These are phyloP conservation scores for Fusarium paranaense DNA, from an alignment of 2,329 filamentous ascomycete species.

Conservation along the genomic window DNA sequence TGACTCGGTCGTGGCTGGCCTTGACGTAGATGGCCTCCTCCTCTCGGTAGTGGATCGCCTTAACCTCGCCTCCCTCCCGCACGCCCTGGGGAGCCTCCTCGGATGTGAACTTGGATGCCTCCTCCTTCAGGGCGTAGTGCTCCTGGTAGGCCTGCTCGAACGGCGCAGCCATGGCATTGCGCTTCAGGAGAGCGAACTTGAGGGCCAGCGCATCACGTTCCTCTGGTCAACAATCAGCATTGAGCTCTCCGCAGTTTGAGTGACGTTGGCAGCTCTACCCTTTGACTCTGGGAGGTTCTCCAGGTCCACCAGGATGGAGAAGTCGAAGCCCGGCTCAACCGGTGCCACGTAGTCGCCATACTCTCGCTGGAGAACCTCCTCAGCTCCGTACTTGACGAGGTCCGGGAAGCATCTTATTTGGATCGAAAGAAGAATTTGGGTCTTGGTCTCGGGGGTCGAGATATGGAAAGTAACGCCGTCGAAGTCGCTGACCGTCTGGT, in stretches of 20 bases:
- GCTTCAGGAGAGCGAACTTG: constrained; percentile 91
- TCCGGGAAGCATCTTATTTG: constrained; percentile 95
- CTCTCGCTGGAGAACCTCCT: constrained; percentile 91
- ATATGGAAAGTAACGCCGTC: constrained; percentile 99
- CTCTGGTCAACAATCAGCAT: constrained; percentile 62
- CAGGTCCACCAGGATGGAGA: constrained; percentile 90
- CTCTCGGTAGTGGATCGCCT: constrained; percentile 97
- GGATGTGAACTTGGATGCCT: constrained; percentile 90
- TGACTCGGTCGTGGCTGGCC: constrained; percentile 95
- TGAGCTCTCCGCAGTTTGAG: not conserved
- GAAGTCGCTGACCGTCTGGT: constrained; percentile 99
- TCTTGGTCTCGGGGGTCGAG: constrained; percentile 93
- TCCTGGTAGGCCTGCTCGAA: constrained; percentile 98
- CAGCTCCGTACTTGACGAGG: constrained; percentile 90
- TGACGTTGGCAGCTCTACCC: constrained; percentile 58
- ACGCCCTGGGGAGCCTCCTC: constrained; percentile 95
- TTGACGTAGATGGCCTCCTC: constrained; percentile 99
- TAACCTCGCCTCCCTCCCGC: constrained; percentile 88
- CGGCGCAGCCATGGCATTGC: constrained; percentile 98
- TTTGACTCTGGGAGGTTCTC: constrained; percentile 86
- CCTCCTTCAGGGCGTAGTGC: constrained; percentile 86
- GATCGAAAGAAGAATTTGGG: constrained; percentile 94
- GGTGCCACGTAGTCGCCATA: constrained; percentile 92
- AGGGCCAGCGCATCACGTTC: constrained; percentile 86
- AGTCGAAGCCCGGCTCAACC: constrained; percentile 93